Evolutionary conservation across 306 rosid genomes (phyloP), one percentile per base, ranked within the genome.

Genomic region (Cicer cuneatum): DNA sequence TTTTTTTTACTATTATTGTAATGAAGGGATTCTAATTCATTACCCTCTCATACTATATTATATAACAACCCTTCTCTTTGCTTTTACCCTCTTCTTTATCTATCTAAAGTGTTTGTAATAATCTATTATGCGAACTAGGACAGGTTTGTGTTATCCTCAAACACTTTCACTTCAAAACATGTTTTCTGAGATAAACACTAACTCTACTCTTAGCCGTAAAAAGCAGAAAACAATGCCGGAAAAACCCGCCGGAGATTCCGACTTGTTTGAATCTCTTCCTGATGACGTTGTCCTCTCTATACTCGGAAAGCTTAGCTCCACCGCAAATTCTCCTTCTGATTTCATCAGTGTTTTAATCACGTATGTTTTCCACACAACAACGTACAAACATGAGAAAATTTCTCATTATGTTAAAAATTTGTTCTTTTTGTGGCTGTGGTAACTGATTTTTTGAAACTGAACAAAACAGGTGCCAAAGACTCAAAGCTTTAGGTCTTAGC

Each of bases 221-320:
- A 81, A 85, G 58, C 86, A 14, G 2, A 81, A 71, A 38, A 60
- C 15, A 8, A 83, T 64, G n/a, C 81, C 83, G 48, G 76, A 66
- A 1, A 48, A 5, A 2, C 1, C 74, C 5, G 7, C 57, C 42
- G 69, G 68, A 1, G 81, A 38, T 7, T 7, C 15, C 2, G 85
- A 85, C 51, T 85, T 87, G 5, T 93, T 93, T 7, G 96, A 93
- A 7, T 68, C 85, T 10, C 77, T 93, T 67, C 96, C 93, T 0
- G 98, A 91, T 3, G 98, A 93, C 73, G 91, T 93, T 51, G 83
- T 91, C 29, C 83, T 91, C 19, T 78, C 77, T 40, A 85, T 93
- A 61, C 92, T 93, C 80, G 59, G 73, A 40, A 91, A 87, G 39
- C 89, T 93, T n/a, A 70, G 86, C 77, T 79, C 96, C 74, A 35